Evolutionary conservation across 2,329 filamentous ascomycete species (phyloP), one percentile per base, ranked within the genome.

Genomic region (Colletotrichum somersetense): DNA sequence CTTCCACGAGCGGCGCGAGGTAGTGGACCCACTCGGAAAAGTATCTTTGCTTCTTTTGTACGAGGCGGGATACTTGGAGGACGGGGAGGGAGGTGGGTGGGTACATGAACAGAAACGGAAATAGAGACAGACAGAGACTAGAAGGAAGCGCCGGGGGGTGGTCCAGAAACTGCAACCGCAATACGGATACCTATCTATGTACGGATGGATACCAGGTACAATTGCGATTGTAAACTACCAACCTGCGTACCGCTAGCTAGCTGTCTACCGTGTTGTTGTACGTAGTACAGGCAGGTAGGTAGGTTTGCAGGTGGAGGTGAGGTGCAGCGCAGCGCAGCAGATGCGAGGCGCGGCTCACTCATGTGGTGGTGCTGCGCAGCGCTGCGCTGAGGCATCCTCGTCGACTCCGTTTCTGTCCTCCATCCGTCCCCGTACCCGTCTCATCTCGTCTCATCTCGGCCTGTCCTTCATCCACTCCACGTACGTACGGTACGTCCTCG

Each of bases 1-100:
- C 58, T 63, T 68, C 68, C 58, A 72, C 69, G 69, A 72, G 66
- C 58, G 26, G 26, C 42, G 57, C 44, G 6, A n/a, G 44, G 20
- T 38, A 26, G 30, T 12, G 57, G 46, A 3, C 48, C 61, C 61
- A 42, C 46, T 50, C 26, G 8, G n/a, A 6, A 7, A 63, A 14
- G 61, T 63, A 50, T 62, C 2, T 44, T 16, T 38, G 14, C 11
- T 16, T 33, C 33, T 8, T 16, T 14, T 6, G 11, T 40, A 2
- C 3, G 11, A 23, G 1, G 18, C 35, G 11, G 53, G 61, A 23
- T 55, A 63, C 61, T 38, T 35, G 2, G 48, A 20, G 8, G 42
- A 35, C 16, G 23, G 23, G 20, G 20, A 8, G 35, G 7, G 11
- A 10, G 35, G 35, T 10, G n/a, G 44, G 44, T 48, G 20, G 44